Conservation (phyloP, 257 asterid genomes). For the Orobanche coerulescens region DNA sequence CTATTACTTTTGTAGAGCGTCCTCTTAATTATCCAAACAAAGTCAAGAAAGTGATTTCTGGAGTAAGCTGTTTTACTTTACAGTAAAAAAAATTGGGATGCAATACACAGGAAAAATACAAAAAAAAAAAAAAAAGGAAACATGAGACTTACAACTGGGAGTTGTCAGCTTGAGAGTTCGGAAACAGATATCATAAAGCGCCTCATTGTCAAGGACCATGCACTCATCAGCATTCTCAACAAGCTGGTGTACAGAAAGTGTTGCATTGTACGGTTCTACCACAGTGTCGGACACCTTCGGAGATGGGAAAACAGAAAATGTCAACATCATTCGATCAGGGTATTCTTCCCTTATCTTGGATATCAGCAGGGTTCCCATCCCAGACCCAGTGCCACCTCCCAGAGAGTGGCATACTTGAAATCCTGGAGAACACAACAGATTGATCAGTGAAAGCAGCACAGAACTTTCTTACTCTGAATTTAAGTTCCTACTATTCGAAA, state of each 20-base stretch:
- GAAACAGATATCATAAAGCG: conserved; percentile 45
- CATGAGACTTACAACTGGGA: conserved; percentile 41
- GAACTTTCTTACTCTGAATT: background rate
- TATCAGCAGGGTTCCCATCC: conserved; percentile 45
- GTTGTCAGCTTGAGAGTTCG: conserved; percentile 47
- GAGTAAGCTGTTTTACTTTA: background rate
- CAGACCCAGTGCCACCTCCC: conserved; percentile 53
- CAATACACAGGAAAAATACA: background rate
- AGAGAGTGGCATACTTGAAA: conserved; percentile 50
- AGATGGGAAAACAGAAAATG: conserved; percentile 46
- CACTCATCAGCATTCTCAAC: conserved; percentile 54
- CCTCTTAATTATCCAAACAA: background rate
- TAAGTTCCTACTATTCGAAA: background rate
- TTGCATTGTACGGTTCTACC: conserved; percentile 47
- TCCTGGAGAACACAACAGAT: conserved; percentile 23
- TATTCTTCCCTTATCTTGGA: conserved; percentile 50
- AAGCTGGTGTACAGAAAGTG: conserved; percentile 48
- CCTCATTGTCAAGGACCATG: conserved; percentile 48
- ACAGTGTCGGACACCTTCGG: conserved; percentile 49
- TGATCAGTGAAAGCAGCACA: conserved; percentile 2
- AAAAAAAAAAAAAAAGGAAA: background rate
- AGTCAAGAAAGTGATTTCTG: background rate
- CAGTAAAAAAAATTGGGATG: background rate
- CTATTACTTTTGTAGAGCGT: no score
- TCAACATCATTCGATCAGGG: conserved; percentile 49